Conservation (phyloP, 2,329 filamentous ascomycete genomes). For the Seiridium cupressi region DNA sequence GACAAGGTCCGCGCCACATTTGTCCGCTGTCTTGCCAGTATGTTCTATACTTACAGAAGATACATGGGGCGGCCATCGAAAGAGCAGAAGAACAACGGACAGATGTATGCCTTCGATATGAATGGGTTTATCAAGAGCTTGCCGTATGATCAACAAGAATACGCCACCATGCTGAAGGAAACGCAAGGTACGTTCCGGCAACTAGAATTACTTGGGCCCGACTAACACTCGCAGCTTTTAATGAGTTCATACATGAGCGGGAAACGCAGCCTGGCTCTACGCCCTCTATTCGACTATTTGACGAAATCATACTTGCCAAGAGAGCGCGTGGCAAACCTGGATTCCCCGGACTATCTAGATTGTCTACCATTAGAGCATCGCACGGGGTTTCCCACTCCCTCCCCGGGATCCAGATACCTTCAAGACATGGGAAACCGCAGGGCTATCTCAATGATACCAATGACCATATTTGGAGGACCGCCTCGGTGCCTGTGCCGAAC, state of each 20-base stretch:
- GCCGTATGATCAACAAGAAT: conserved; percentile 65
- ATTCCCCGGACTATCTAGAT: conserved; percentile 61
- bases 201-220: neutral
- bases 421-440: conserved; percentile 38
- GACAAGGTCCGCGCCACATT: conserved; percentile 64
- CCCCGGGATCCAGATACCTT: conserved; percentile 33
- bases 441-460: conserved; percentile 69
- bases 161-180: conserved; percentile 61
- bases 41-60: conserved; percentile 66
- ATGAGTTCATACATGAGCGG: conserved; percentile 82
- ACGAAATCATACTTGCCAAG: conserved; percentile 82
- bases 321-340: conserved; percentile 63
- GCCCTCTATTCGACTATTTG: conserved; percentile 72
- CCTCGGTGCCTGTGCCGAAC: conserved; percentile 58
- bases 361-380: conserved; percentile 58
- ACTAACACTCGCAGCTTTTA: conserved; percentile 54
- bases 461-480: conserved; percentile 78
- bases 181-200: conserved; percentile 55
- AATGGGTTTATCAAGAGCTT: conserved; percentile 63
- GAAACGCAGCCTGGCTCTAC: conserved; percentile 64
- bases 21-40: conserved; percentile 63
- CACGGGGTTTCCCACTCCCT: conserved; percentile 46
- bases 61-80: conserved; percentile 57
- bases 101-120: conserved; percentile 65
- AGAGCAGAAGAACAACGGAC: conserved; percentile 59